Percentiles rank a stretch among this genome's conserved stretches.
Conservation (phyloP, 352 stramenopile genomes). For the Globisporangium abappressorium region DNA sequence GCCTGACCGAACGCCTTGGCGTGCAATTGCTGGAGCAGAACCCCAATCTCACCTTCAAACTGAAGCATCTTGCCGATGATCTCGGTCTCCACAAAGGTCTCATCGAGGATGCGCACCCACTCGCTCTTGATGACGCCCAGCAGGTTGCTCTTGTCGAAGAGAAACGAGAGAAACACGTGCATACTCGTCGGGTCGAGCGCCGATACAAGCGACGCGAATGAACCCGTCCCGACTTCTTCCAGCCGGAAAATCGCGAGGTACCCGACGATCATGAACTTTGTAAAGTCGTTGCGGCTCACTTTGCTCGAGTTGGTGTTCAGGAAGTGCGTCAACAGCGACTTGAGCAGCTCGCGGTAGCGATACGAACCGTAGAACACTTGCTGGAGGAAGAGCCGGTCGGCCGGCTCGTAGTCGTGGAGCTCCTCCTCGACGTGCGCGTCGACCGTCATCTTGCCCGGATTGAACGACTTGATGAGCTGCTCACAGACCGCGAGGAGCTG, state of each 20-base stretch:
- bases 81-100: slow-evolving; percentile 78
- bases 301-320: slow-evolving; percentile 74
- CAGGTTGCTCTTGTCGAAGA: slow-evolving; percentile 73
- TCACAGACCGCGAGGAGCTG: slow-evolving; percentile 65
- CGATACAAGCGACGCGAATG: slow-evolving; percentile 61
- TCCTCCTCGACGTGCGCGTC: slow-evolving; percentile 74
- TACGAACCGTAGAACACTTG: slow-evolving; percentile 90
- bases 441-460: slow-evolving; percentile 67
- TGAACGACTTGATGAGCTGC: slow-evolving; percentile 73
- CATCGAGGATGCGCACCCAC: slow-evolving; percentile 83
- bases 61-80: slow-evolving; percentile 65
- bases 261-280: slow-evolving; percentile 87
- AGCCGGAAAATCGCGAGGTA: slow-evolving; percentile 90
- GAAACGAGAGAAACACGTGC: slow-evolving; percentile 81
- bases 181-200: slow-evolving; percentile 84
- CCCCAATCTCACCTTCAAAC: slow-evolving; percentile 32
- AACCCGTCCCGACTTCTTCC: slow-evolving; percentile 70
- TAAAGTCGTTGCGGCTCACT: slow-evolving; percentile 85
- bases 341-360: slow-evolving; percentile 85
- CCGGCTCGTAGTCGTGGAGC: slow-evolving; percentile 34
- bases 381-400: slow-evolving; percentile 74
- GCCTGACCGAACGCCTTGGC: slow-evolving; percentile 63
- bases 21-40: slow-evolving; percentile 53
- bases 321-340: slow-evolving; percentile 76
- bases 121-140: slow-evolving; percentile 66